A percentile compares a stretch with the other conserved stretches of the same genome.
Evolutionary conservation across 202 grass and related monocot species (phyloP).

Genomic region (Panicum hallii): DNA sequence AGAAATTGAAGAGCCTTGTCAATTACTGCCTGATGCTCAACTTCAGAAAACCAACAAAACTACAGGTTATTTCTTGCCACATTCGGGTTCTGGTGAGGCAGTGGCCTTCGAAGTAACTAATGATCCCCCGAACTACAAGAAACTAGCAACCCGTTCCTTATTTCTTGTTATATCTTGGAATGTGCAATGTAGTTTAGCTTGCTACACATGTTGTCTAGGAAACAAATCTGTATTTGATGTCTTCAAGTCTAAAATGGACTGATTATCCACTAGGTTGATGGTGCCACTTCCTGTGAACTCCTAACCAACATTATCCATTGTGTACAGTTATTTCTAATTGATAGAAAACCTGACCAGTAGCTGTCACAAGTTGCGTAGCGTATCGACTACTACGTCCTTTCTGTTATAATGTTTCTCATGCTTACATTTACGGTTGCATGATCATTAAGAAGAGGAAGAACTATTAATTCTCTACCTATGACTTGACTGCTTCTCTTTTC

Average conservation of each 20-base stretch:
- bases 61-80: slow-evolving; percentile 70
- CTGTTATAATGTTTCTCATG: slow-evolving; percentile 21
- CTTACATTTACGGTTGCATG: slow-evolving; percentile 16
- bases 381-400: not conserved
- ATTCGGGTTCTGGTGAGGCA: slow-evolving; percentile 15
- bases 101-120: slow-evolving; percentile 6
- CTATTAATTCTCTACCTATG: slow-evolving; percentile 16
- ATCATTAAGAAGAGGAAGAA: slow-evolving; percentile 12
- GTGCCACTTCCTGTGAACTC: slow-evolving; percentile 9
- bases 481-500: not conserved
- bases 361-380: slow-evolving; percentile 6
- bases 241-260: slow-evolving; percentile 11
- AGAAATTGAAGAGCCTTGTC: slow-evolving; percentile 97
- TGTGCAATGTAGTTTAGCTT: slow-evolving; percentile 22
- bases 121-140: slow-evolving; percentile 17
- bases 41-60: slow-evolving; percentile 96
- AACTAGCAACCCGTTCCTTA: slow-evolving; percentile 3
- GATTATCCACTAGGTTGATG: slow-evolving; percentile 25
- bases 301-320: not conserved
- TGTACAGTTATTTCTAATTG: slow-evolving; percentile 5
- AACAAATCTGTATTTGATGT: slow-evolving; percentile 14
- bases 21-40: slow-evolving; percentile 91
- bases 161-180: slow-evolving; percentile 20
- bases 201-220: slow-evolving; percentile 29
- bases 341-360: not conserved